A percentile compares a stretch with the other conserved stretches of the same genome.
These are phyloP conservation scores for Fusarium buharicum DNA, from an alignment of 2,329 filamentous ascomycete species.

Conservation along the genomic window DNA sequence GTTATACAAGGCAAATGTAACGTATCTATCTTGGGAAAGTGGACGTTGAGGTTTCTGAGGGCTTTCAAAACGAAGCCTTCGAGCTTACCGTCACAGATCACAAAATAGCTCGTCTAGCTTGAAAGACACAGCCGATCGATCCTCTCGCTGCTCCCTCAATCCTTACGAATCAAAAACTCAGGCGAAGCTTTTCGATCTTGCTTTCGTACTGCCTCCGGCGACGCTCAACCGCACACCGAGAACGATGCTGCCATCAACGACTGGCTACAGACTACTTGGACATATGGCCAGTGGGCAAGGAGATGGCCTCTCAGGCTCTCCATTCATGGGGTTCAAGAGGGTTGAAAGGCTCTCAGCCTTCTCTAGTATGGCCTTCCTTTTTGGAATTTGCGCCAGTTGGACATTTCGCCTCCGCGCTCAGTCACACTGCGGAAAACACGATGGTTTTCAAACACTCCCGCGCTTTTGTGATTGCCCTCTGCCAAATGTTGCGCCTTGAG, in stretches of 20 bases:
- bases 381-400: constrained; percentile 3
- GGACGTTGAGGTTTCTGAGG: not conserved
- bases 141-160: not conserved
- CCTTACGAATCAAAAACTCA: not conserved
- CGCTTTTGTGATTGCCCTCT: not conserved
- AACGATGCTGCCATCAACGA: not conserved
- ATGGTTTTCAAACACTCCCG: constrained; percentile 13
- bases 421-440: constrained; percentile 4
- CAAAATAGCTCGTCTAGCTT: not conserved
- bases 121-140: not conserved
- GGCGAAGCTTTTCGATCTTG: constrained; percentile 1
- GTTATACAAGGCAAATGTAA: constrained; percentile 1
- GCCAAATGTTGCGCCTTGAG: not conserved
- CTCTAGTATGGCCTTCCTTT: not conserved
- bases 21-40: not conserved
- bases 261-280: not conserved
- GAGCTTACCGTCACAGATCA: not conserved
- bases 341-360: constrained; percentile 11
- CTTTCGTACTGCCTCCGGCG: not conserved
- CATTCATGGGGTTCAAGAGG: not conserved
- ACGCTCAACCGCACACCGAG: not conserved
- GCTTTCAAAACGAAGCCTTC: constrained; percentile 1
- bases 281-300: not conserved
- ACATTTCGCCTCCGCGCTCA: not conserved
- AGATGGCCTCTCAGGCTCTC: not conserved